Base-by-base conservation (phyloP, 2,329 filamentous ascomycete genomes). In the Epichloe sp. region DNA sequence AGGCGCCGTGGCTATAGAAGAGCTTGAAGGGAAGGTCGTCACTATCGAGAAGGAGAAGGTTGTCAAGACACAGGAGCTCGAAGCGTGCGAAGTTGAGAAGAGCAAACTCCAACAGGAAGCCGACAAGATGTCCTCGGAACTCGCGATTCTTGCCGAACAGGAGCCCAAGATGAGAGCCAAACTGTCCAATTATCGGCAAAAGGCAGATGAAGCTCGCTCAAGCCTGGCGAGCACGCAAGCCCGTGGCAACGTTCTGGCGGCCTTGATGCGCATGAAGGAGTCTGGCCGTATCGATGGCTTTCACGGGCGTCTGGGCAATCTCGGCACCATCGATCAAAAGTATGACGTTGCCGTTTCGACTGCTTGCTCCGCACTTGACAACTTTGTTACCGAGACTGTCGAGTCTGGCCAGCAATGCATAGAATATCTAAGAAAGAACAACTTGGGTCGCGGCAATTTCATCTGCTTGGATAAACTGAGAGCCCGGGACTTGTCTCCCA, bases 271-370 rank as follows among this genome's bases (percentile, higher is more conserved):
- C 47, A 80, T 98, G 69, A 93, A 88, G 62, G 93, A 97, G 62
- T 96, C 93, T 21, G 93, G 93, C 12, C 86, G 93, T 65, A 95
- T 98, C 56, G 90, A 96, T 61, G 93, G 94, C 2, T 98, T 98
- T 69, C 89, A 98, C 62, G 93, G 93, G 26, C 83, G 93, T 35
- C 81, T 98, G 4, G 94, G 93, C 10, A 96, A 97, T 59, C 78
- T 98, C 1, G 93, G 93, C 43, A 83, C 87, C 0, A 98, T 98
- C 58, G 90, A 98, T 61, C 78, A 87, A 63, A 88, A 87, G 68
- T 98, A 95, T 66, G 93, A 98, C 62, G 82, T 98, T 43, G 93
- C 93, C n/a, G 95, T 98, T 54, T 98, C 94, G 0, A 98, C 93
- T 0, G 94, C 93, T 11, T 97, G 93, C 59, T 83, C 87, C 44